These are phyloP conservation scores for Myriosclerotinia scirpicola DNA, from an alignment of 2,329 filamentous ascomycete species.

Conservation along the genomic window DNA sequence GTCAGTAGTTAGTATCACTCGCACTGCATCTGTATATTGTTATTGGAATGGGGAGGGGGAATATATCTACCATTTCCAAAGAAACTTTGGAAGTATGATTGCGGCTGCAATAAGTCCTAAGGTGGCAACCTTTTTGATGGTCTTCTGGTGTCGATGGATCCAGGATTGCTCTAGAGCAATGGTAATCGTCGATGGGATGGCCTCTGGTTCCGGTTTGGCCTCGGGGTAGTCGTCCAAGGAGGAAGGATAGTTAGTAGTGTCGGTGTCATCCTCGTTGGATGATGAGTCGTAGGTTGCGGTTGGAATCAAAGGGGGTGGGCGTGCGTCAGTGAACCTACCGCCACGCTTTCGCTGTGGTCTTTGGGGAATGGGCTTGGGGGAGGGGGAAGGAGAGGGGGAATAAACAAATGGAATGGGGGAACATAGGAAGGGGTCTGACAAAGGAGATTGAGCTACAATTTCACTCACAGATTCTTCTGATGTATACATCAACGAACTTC, in stretches of 20 bases:
- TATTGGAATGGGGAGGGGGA: neutral
- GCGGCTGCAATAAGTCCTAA: conserved; percentile 11
- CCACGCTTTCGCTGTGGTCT: neutral
- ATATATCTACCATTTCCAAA: conserved; percentile 8
- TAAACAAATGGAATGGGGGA: neutral
- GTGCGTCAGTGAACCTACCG: conserved; percentile 1
- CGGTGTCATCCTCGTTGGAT: neutral
- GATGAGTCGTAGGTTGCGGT: neutral
- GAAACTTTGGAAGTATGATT: conserved; percentile 8
- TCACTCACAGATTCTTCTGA: conserved; percentile 16
- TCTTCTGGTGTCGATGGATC: conserved; percentile 2
- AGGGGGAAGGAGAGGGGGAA: neutral
- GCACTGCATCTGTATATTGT: neutral
- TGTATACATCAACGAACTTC: neutral
- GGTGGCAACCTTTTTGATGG: conserved; percentile 6
- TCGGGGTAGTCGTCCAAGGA: neutral
- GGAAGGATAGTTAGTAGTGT: conserved; percentile 5
- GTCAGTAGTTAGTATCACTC: neutral
- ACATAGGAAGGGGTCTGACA: neutral
- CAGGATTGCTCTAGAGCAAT: conserved; percentile 8
- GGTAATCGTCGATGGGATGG: neutral
- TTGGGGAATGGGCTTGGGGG: neutral
- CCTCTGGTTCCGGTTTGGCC: neutral
- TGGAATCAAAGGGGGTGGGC: neutral
- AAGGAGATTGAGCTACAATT: conserved; percentile 7